Evolutionary conservation across 2,329 filamentous ascomycete species (phyloP), one percentile per base, ranked within the genome.

Genomic region (Clonostachys chloroleuca): DNA sequence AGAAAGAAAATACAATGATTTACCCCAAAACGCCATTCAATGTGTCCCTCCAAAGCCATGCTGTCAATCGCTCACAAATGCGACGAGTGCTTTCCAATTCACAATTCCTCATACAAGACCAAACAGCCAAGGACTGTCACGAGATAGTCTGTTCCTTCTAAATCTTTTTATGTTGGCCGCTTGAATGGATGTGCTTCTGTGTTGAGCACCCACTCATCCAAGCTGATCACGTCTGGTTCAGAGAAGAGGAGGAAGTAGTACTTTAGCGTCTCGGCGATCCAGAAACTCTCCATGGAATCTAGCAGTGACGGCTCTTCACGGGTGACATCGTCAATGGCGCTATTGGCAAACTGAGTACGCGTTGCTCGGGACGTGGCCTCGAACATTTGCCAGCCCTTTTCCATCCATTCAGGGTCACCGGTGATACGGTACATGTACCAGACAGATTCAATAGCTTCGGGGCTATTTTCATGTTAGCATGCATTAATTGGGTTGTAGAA

Each of bases 371-470:
- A 74, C 44, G 94, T 82, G 17, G 86, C 75, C 52, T 83, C 69
- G 62, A 90, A 96, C 89, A 96, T 95, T 44, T 74, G 72, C 91
- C 91, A 96, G 14, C 89, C 92, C 54, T 86, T 85, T 30, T 95
- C 89, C 61, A 86, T 85, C 77, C 89, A 90, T 5, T 67, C 65
- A 2, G 75, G 67, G 53, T 94, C 86, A 43, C 89, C 91, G 0
- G 89, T 95, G 65, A 95, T 89, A 60, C 91, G 87, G 69, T 95
- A 94, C 74, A 95, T 85, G 68, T 92, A 88, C 78, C 90, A 95
- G 13, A 95, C 83, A 1, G 86, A 90, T 59, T 95, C 90, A 56
- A 95, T 91, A 1, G 88, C 89, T 70, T 95, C 90, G 17, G 89
- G 89, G 18, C 87, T 87, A 35, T 18, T 5, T 9, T 1, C 16